phyloP scores from a whole-genome alignment of 1,284 basidiomycete species.

The Austroboletus niveus region DNA sequence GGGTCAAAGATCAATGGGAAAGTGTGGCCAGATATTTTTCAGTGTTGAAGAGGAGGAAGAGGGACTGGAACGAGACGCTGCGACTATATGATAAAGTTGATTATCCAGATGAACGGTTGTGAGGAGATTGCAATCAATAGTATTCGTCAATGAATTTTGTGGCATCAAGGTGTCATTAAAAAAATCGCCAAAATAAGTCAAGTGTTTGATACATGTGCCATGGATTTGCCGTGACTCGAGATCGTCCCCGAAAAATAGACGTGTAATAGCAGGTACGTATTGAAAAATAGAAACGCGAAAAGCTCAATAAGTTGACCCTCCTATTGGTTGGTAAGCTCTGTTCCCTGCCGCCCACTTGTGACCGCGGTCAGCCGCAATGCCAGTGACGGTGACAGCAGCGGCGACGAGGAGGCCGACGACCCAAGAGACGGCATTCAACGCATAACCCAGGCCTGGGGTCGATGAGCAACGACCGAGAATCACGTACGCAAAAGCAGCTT shows the following conservation, averaged over 20 bases:
- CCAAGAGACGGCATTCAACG: constrained; percentile 63
- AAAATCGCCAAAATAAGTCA: not conserved
- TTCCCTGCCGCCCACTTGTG: constrained; percentile 75
- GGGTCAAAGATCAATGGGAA: constrained; percentile 64
- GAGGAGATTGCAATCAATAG: constrained; percentile 1
- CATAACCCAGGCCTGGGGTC: constrained; percentile 52
- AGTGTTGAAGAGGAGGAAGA: constrained; percentile 70
- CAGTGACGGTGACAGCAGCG: constrained; percentile 57
- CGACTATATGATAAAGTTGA: constrained; percentile 72
- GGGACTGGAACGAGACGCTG: constrained; percentile 86
- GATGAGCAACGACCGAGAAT: constrained; percentile 4
- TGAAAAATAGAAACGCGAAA: not conserved
- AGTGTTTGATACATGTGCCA: constrained; percentile 10
- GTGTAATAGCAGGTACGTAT: not conserved
- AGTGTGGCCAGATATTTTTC: constrained; percentile 75
- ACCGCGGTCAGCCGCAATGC: constrained; percentile 64
- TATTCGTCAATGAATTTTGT: not conserved
- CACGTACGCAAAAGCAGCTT: constrained; percentile 19
- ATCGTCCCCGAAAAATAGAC: not conserved
- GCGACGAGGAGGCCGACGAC: constrained; percentile 50
- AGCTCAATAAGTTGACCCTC: constrained; percentile 18
- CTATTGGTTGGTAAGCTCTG: constrained; percentile 59
- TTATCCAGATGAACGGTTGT: constrained; percentile 26
- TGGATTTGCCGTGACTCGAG: not conserved
- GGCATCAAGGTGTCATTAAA: not conserved